Evolutionary conservation across 139 green algal genomes (phyloP).

Genomic region (Micractinium sp.): DNA sequence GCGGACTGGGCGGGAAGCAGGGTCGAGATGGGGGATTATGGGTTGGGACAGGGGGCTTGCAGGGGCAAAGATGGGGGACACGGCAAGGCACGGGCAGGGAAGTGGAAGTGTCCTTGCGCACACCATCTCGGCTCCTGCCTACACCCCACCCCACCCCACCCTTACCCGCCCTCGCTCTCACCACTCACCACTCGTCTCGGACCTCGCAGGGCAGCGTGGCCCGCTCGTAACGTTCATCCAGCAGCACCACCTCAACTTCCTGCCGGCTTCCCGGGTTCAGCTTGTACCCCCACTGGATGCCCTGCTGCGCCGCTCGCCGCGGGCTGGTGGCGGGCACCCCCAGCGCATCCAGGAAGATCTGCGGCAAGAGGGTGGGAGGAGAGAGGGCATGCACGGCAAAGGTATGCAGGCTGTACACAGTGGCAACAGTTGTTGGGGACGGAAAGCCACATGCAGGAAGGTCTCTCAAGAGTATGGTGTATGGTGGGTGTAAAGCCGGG

Average conservation of each 20-base stretch:
- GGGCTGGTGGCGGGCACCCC: slow-evolving; percentile 53
- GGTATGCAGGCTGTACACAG: not conserved
- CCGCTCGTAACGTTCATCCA: slow-evolving; percentile 74
- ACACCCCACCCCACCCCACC: not conserved
- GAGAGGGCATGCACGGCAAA: not conserved
- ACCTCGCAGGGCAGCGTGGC: slow-evolving; percentile 68
- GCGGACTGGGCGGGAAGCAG: not conserved
- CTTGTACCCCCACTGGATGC: slow-evolving; percentile 51
- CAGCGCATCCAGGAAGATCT: slow-evolving; percentile 71
- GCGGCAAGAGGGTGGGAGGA: not conserved
- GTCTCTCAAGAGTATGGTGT: not conserved
- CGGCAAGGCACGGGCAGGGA: no score
- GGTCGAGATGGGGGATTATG: no score
- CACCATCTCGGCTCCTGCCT: no score
- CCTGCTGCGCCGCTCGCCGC: slow-evolving; percentile 39
- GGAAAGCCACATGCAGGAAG: not conserved
- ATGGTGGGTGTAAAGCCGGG: not conserved
- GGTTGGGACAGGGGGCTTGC: no score
- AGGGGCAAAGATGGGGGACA: no score
- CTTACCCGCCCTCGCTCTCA: not conserved
- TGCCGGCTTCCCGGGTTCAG: slow-evolving; percentile 51
- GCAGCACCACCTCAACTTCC: slow-evolving; percentile 67
- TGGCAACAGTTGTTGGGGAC: no score
- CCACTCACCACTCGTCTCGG: slow-evolving; percentile 18
- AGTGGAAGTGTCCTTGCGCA: no score